Conservation (phyloP, 2,329 filamentous ascomycete species). For the Hypoxylon sp. region DNA sequence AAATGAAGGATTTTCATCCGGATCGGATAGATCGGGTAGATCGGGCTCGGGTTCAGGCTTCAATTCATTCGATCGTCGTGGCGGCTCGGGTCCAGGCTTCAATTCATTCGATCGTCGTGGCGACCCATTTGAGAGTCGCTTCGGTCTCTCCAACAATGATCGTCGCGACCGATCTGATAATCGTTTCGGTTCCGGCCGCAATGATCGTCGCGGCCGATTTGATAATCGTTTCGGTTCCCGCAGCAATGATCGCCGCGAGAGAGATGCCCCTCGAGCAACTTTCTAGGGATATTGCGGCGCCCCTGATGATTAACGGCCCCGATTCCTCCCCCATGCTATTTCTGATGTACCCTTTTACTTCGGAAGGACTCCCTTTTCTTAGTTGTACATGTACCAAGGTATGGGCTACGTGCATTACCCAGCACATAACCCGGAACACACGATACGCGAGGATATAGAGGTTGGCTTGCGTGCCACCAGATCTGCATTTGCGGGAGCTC, state of each 20-base stretch:
- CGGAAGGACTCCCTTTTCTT: constrained; percentile 21
- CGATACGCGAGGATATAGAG: constrained; percentile 22
- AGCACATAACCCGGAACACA: constrained; percentile 8
- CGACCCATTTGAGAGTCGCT: constrained; percentile 11
- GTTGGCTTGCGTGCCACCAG: constrained; percentile 15
- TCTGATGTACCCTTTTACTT: constrained; percentile 33
- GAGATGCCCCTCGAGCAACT: constrained; percentile 6
- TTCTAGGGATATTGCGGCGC: constrained; percentile 21
- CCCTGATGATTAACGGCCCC: constrained; percentile 1
- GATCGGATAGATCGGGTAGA: not conserved
- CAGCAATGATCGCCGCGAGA: not conserved
- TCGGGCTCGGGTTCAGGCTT: constrained; percentile 14
- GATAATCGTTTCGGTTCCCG: not conserved
- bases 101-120: not conserved
- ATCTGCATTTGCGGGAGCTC: constrained; percentile 25
- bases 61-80: not conserved
- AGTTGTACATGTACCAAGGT: constrained; percentile 26
- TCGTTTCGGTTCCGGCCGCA: not conserved
- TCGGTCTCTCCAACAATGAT: no score
- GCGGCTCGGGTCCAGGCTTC: not conserved
- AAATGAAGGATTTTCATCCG: not conserved
- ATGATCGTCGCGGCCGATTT: not conserved
- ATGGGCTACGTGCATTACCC: constrained; percentile 6
- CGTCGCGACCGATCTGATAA: not conserved
- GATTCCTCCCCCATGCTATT: constrained; percentile 19